phyloP scores from a whole-genome alignment of 176 grass and related monocot genomes.

The Bothriochloa decipiens region DNA sequence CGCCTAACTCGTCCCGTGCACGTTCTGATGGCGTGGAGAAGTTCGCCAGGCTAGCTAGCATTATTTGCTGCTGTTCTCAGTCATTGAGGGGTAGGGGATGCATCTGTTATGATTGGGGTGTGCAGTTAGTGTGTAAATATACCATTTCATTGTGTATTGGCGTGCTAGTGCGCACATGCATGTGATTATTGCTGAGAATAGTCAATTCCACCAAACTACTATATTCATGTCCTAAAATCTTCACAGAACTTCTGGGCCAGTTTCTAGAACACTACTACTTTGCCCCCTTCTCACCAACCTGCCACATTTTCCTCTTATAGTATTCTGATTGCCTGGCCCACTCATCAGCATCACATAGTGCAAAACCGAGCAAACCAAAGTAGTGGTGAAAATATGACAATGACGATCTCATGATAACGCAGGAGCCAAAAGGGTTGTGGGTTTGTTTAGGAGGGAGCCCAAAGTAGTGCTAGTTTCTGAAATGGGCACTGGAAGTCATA shows the following conservation, averaged over 20 bases:
- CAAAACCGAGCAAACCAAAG: background rate
- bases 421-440: background rate
- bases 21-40: slow-evolving; percentile 22
- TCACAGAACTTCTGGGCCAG: background rate
- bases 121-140: background rate
- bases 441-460: background rate
- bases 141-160: background rate
- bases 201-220: background rate
- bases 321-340: background rate
- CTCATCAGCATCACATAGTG: background rate
- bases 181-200: slow-evolving; percentile 32
- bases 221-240: slow-evolving; percentile 3
- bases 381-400: background rate
- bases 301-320: background rate
- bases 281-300: background rate
- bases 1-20: slow-evolving; percentile 9
- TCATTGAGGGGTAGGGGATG: slow-evolving; percentile 19
- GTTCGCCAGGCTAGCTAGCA: slow-evolving; percentile 16
- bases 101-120: background rate
- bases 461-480: background rate
- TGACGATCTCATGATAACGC: background rate
- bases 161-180: background rate
- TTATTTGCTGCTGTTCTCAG: slow-evolving; percentile 17
- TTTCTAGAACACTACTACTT: background rate
- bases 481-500: background rate